phyloP scores from a whole-genome alignment of 2,329 filamentous ascomycete genomes.

The Fusarium bulbicola region DNA sequence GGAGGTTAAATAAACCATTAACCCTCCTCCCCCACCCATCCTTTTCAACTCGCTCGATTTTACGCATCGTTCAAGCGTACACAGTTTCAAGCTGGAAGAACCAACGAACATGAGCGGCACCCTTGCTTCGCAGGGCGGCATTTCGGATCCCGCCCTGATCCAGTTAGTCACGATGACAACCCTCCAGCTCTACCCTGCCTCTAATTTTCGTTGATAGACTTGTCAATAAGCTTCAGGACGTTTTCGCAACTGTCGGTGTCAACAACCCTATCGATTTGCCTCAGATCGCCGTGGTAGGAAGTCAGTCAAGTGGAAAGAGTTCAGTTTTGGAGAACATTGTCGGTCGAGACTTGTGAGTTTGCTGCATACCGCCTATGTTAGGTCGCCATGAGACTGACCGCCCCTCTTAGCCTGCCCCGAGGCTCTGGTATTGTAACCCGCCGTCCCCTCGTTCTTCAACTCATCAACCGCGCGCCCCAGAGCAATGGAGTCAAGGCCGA shows the following conservation, averaged over 20 bases:
- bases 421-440: constrained; percentile 97
- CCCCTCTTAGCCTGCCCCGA: constrained; percentile 79
- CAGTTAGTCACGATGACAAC: constrained; percentile 56
- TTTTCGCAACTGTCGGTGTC: constrained; percentile 97
- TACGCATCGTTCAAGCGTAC: constrained; percentile 13
- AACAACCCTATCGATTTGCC: constrained; percentile 99
- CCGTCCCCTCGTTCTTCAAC: constrained; percentile 93
- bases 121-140: constrained; percentile 62
- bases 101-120: constrained; percentile 47
- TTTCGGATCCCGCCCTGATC: constrained; percentile 73
- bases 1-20: constrained; percentile 21
- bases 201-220: constrained; percentile 61
- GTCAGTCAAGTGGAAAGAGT: constrained; percentile 99
- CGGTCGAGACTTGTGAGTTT: constrained; percentile 92
- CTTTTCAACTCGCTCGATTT: constrained; percentile 20
- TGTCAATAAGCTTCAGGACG: constrained; percentile 99
- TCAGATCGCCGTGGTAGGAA: constrained; percentile 97
- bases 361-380: constrained; percentile 17
- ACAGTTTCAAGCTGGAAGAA: constrained; percentile 10
- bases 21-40: constrained; percentile 20
- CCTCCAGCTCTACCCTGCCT: constrained; percentile 26
- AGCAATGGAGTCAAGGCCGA: constrained; percentile 77
- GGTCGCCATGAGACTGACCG: constrained; percentile 16
- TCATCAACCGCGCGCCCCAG: constrained; percentile 88
- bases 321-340: constrained; percentile 99